Evolutionary conservation across 371 early-diverging fungal species (phyloP).

Genomic region (Mortierella sp.): DNA sequence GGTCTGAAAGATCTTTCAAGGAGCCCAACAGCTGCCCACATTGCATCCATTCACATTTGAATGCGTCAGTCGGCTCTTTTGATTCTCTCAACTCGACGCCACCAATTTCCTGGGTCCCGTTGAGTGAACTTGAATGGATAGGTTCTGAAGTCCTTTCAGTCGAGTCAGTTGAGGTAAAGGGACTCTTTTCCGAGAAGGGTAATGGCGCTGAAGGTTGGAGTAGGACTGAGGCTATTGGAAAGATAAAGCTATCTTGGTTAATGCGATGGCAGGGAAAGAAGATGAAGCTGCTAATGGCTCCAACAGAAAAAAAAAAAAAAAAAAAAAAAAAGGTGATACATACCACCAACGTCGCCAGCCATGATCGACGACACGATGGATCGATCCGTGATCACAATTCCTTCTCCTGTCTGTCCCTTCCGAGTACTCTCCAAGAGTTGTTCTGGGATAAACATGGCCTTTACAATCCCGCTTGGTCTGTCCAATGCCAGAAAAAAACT

Average conservation of each 20-base stretch:
- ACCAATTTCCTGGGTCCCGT: too few species aligned
- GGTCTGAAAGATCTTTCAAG: constrained; percentile 18
- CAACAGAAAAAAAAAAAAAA: not conserved
- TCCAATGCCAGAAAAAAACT: constrained; percentile 43
- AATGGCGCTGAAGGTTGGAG: not conserved
- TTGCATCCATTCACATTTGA: constrained; percentile 25
- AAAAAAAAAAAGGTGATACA: not conserved
- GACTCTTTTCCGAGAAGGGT: not conserved
- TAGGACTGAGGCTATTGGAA: not conserved
- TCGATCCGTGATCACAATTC: constrained; percentile 24
- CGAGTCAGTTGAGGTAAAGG: too few species aligned
- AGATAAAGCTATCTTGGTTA: not conserved
- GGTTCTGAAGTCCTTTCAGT: too few species aligned
- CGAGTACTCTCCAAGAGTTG: constrained; percentile 24
- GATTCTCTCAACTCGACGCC: not conserved
- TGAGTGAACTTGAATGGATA: too few species aligned
- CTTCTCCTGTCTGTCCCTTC: constrained; percentile 5
- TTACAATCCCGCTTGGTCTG: constrained; percentile 22
- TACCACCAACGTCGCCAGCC: constrained; percentile 37
- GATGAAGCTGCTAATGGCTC: not conserved
- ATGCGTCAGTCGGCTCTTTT: not conserved
- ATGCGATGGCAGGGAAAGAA: not conserved
- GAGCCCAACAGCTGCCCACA: constrained; percentile 13
- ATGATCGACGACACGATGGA: constrained; percentile 25
- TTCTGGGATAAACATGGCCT: constrained; percentile 37